Evolutionary conservation across 257 asterid genomes (phyloP).

Genomic region (Datura wrightii): DNA sequence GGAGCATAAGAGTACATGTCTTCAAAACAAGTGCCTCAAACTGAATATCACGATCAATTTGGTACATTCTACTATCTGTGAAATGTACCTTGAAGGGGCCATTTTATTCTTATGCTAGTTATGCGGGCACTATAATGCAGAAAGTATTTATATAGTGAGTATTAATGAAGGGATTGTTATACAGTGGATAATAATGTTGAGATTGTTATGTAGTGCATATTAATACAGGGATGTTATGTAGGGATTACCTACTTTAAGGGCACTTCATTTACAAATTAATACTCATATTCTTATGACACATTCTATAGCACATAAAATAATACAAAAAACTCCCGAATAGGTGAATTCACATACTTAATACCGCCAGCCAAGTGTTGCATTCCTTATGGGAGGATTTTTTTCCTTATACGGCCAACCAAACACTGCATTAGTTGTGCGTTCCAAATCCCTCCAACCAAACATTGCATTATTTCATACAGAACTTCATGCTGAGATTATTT

Average conservation of each 20-base stretch:
- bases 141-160: background rate
- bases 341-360: background rate
- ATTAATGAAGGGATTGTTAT: background rate
- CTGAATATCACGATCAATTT: background rate
- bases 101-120: background rate
- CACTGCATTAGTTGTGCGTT: background rate
- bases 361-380: background rate
- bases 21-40: conserved; percentile 9
- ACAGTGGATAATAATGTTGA: background rate
- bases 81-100: background rate
- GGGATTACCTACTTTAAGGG: background rate
- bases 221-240: background rate
- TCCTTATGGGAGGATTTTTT: background rate
- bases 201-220: conserved; percentile 5
- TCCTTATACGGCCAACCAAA: background rate
- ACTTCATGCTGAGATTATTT: background rate
- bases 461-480: background rate
- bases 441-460: background rate
- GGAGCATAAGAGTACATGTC: background rate
- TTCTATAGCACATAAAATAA: background rate
- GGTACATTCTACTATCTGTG: background rate
- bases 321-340: background rate
- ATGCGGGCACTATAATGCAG: background rate
- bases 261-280: background rate
- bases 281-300: background rate